Base-by-base conservation (phyloP, 1,284 basidiomycete species). In the Rhodotorula sp. region DNA sequence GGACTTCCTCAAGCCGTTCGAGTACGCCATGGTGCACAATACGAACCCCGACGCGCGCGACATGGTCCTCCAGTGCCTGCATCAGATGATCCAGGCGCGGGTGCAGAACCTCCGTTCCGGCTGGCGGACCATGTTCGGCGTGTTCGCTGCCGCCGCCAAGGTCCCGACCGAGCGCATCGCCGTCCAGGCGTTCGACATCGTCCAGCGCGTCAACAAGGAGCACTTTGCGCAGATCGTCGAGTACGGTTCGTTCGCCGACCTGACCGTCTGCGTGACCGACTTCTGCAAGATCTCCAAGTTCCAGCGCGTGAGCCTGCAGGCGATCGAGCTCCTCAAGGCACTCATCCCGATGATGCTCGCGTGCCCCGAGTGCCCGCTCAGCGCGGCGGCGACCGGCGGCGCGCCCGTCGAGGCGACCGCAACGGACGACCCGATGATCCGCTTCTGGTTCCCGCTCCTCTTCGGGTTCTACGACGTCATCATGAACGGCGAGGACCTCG, bases 261-360 rank as follows among this genome's bases (percentile, higher is more conserved):
- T 99, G 67, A 96, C 92, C 19, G 92, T 95, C 54, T 99, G 97
- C 84, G 90, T 99, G 72, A 98, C 97, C 48, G 96, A 98, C 82
- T 99, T 99, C 83, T 97, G 94, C 85, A 98, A 99, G 87, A 92
- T 95, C 75, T 94, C 89, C 87, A 97, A 97, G 82, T 98, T 94
- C 83, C 97, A 99, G 83, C 97, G 97, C 82, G 94, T 99, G 84
- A 93, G 91, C 79, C 83, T 99, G 51, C 87, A 98, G 77, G 94
- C 95, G 3, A 99, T 99, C 76, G 95, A 92, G 41, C 95, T 98
- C 92, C 87, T 99, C 61, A 89, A 92, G 55, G 91, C 90, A 29
- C 87, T 96, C 60, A 95, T 97, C 60, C 91, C 92, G 3, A 89
- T 90, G 61, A 97, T 99, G 94, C 84, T 98, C 50, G 84, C 87